A percentile compares a stretch with the other conserved stretches of the same genome.
phyloP scores from a whole-genome alignment of 805 yeast species.

The Clavispora asparagi region DNA sequence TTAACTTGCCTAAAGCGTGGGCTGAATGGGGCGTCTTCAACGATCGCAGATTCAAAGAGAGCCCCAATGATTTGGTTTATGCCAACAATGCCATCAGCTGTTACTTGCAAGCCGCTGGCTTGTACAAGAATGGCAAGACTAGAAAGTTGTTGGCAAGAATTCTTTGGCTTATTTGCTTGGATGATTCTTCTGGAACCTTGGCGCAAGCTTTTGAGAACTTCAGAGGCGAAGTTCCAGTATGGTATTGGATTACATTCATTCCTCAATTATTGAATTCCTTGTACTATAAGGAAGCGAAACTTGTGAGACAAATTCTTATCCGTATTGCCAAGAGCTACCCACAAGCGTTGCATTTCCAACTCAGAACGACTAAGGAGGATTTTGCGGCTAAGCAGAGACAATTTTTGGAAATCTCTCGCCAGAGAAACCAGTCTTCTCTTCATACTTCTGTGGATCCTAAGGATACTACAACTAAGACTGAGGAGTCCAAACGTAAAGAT shows the following conservation, averaged over 20 bases:
- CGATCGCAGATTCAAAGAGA: constrained; percentile 80
- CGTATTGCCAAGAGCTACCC: constrained; percentile 96
- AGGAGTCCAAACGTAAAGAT: not conserved
- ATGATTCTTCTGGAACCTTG: constrained; percentile 75
- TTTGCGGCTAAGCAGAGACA: constrained; percentile 83
- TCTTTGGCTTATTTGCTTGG: constrained; percentile 88
- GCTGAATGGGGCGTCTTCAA: constrained; percentile 99
- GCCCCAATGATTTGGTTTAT: constrained; percentile 70
- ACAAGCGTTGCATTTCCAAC: constrained; percentile 93
- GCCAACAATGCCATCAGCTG: constrained; percentile 95
- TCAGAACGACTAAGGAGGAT: constrained; percentile 93
- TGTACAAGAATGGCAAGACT: constrained; percentile 89
- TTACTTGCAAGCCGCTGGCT: constrained; percentile 94
- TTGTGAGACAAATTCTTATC: constrained; percentile 82
- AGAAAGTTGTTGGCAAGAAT: constrained; percentile 84
- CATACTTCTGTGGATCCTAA: constrained; percentile 8
- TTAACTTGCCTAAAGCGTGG: constrained; percentile 96
- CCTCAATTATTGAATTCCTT: constrained; percentile 89
- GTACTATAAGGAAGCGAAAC: constrained; percentile 84
- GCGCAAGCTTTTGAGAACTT: constrained; percentile 86
- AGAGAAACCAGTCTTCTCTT: constrained; percentile 3
- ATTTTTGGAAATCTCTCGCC: constrained; percentile 35
- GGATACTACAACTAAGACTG: constrained; percentile 5
- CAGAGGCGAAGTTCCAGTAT: constrained; percentile 94
- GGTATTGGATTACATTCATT: constrained; percentile 98